Percentiles rank a stretch among this genome's conserved stretches.
These are phyloP conservation scores for Prosopis cineraria DNA, from an alignment of 306 rosid genomes.

Conservation along the genomic window DNA sequence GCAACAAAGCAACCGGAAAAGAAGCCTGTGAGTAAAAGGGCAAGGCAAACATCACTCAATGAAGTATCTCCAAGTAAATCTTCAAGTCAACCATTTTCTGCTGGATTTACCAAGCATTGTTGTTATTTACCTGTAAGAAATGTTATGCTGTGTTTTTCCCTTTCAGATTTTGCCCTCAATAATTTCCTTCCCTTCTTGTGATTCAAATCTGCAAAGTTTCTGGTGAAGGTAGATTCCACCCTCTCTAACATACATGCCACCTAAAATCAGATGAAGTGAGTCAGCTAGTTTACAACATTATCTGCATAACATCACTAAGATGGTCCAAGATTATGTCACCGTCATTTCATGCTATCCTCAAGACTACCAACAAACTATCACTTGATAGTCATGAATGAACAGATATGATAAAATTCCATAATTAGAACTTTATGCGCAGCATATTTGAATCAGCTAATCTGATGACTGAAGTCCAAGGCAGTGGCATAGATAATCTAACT, in stretches of 20 bases:
- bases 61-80: background rate
- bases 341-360: background rate
- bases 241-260: constrained; percentile 56
- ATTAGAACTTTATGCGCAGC: background rate
- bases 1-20: constrained; percentile 64
- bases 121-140: constrained; percentile 52
- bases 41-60: constrained; percentile 17
- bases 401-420: background rate
- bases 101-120: background rate
- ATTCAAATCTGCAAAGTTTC: constrained; percentile 56
- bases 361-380: background rate
- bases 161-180: constrained; percentile 48
- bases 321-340: background rate
- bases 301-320: constrained; percentile 6
- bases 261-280: constrained; percentile 34
- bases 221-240: constrained; percentile 62
- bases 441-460: background rate
- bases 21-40: constrained; percentile 50
- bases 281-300: background rate
- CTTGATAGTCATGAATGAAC: background rate
- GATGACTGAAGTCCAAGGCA: background rate
- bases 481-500: background rate
- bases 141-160: constrained; percentile 46
- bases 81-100: constrained; percentile 1
- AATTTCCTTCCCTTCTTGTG: constrained; percentile 55